These are phyloP conservation scores for Lactarius quietus DNA, from an alignment of 768 basidiomycete species.

Conservation along the genomic window DNA sequence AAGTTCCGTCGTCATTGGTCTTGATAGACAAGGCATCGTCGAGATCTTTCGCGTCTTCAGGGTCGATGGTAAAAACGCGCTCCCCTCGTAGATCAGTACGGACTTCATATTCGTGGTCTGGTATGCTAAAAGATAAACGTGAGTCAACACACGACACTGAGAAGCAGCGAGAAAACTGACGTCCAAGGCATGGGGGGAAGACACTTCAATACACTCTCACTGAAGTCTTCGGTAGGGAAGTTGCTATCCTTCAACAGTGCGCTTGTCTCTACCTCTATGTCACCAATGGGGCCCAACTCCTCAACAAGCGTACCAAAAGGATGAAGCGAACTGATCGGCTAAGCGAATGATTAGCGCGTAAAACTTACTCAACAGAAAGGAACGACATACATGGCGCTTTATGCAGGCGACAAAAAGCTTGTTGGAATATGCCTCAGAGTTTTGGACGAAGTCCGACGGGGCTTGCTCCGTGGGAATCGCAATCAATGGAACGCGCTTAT, in stretches of 20 bases:
- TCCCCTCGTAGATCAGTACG: conserved; percentile 86
- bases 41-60: conserved; percentile 82
- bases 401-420: conserved; percentile 96
- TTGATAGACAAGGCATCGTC: conserved; percentile 95
- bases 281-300: conserved; percentile 97
- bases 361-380: conserved; percentile 6
- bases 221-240: conserved; percentile 97
- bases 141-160: conserved; percentile 23
- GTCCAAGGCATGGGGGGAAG: conserved; percentile 94
- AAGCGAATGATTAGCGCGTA: conserved; percentile 27
- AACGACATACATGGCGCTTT: conserved; percentile 82
- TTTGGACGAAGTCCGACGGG: conserved; percentile 92
- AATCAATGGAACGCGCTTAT: conserved; percentile 97
- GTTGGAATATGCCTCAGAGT: conserved; percentile 86
- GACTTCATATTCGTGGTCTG: conserved; percentile 81
- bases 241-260: conserved; percentile 98
- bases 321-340: conserved; percentile 95
- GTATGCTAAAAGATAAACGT: conserved; percentile 51
- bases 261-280: conserved; percentile 96
- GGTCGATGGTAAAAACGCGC: conserved; percentile 92
- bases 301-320: conserved; percentile 98
- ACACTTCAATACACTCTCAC: conserved; percentile 92
- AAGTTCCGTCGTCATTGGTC: conserved; percentile 86
- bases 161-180: conserved; percentile 43
- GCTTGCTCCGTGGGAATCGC: conserved; percentile 99